A percentile compares a stretch with the other conserved stretches of the same genome.
phyloP scores from a whole-genome alignment of 352 stramenopile species.

The Salisapilia sapeloensis region DNA sequence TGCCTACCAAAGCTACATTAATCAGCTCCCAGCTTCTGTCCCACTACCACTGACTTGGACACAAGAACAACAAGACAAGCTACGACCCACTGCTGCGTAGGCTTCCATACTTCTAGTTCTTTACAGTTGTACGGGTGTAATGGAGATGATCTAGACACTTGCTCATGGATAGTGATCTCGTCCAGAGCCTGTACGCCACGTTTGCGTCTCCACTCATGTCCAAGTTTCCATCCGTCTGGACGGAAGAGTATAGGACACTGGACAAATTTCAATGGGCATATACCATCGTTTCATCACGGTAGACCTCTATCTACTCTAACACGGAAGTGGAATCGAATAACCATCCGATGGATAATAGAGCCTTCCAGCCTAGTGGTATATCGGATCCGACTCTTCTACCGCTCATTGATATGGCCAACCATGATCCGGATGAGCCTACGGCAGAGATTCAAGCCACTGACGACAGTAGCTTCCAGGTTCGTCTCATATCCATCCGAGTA shows the following conservation, averaged over 20 bases:
- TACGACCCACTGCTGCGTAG: conserved; percentile 35
- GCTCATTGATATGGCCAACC: conserved; percentile 71
- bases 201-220: conserved; percentile 14
- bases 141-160: conserved; percentile 9
- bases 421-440: conserved; percentile 15
- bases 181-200: conserved; percentile 22
- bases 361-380: conserved; percentile 15
- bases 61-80: conserved; percentile 6
- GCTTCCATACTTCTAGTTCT: not conserved
- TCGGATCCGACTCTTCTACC: conserved; percentile 41
- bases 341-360: conserved; percentile 9
- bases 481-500: not conserved
- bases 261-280: conserved; percentile 48
- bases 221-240: conserved; percentile 24
- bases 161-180: conserved; percentile 33
- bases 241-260: conserved; percentile 9
- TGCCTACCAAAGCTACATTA: conserved; percentile 33
- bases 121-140: not conserved
- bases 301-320: not conserved
- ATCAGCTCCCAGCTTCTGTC: conserved; percentile 27
- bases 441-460: conserved; percentile 30
- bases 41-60: conserved; percentile 33
- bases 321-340: not conserved
- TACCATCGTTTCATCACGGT: conserved; percentile 49
- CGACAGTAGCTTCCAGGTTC: conserved; percentile 24